Evolutionary conservation across 2,329 filamentous ascomycete genomes (phyloP).

Genomic region (Aspergillus sp.): DNA sequence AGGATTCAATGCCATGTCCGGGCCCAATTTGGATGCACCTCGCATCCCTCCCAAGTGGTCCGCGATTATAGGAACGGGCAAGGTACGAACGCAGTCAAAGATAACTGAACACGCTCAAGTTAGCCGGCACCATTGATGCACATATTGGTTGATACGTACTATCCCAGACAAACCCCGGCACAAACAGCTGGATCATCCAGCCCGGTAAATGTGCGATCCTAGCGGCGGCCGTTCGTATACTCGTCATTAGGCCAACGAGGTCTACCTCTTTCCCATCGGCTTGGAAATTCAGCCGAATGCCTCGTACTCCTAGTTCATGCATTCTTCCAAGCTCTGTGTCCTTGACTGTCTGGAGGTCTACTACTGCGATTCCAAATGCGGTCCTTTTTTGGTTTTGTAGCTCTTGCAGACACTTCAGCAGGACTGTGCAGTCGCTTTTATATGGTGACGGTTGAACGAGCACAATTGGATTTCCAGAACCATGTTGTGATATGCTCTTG

Average conservation of each 20-base stretch:
- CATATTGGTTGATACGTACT: not conserved
- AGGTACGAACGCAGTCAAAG: not conserved
- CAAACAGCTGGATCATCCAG: constrained; percentile 7
- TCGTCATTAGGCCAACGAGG: not conserved
- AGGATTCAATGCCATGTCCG: not conserved
- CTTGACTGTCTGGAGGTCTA: not conserved
- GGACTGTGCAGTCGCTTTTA: not conserved
- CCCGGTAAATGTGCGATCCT: not conserved
- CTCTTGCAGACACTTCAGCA: constrained; percentile 1
- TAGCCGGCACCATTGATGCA: not conserved
- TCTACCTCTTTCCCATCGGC: not conserved
- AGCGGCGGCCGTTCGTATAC: not conserved
- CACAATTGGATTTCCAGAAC: not conserved
- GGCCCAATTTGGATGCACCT: not conserved
- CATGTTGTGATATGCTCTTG: not conserved
- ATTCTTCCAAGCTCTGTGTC: not conserved
- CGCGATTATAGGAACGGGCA: not conserved
- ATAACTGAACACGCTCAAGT: not conserved
- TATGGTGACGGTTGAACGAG: constrained; percentile 4
- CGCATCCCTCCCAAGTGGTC: constrained; percentile 2
- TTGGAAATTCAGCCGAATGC: constrained; percentile 1
- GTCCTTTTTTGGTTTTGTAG: not conserved
- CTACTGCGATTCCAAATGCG: not conserved
- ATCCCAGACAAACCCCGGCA: constrained; percentile 1
- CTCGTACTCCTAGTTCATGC: not conserved